Conservation (phyloP, 73 alveolate species). For the Halteria grandinella region DNA sequence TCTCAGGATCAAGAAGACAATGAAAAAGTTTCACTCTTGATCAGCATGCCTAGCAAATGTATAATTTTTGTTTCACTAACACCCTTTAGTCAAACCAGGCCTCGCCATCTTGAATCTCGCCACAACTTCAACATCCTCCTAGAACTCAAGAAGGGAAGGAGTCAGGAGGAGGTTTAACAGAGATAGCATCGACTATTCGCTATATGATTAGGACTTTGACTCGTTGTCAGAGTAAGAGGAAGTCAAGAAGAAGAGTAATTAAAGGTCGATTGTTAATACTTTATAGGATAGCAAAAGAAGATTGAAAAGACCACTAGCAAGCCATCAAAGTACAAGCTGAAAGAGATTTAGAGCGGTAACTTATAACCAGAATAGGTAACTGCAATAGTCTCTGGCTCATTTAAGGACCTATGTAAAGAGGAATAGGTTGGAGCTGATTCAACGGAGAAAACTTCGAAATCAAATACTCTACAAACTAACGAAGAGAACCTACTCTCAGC, state of each 20-base stretch:
- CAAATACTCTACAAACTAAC: not conserved
- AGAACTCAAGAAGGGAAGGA: not conserved
- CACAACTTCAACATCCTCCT: not conserved
- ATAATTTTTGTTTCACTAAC: too few species aligned
- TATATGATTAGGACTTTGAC: conserved; percentile 38
- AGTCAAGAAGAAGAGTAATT: conserved; percentile 33
- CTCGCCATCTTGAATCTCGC: too few species aligned
- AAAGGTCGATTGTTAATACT: not conserved
- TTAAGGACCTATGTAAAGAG: not conserved
- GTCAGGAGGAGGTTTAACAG: not conserved
- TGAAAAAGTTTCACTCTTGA: too few species aligned
- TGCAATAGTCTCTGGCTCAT: not conserved
- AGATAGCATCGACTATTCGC: conserved; percentile 2
- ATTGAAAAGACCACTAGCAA: not conserved
- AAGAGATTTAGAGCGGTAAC: not conserved
- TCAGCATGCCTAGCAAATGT: too few species aligned
- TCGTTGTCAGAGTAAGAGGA: conserved; percentile 42
- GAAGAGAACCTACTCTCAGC: not conserved
- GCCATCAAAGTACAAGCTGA: not conserved
- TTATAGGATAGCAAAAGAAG: conserved; percentile 17
- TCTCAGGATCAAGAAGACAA: not conserved
- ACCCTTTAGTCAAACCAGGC: too few species aligned
- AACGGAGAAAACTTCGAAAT: not conserved
- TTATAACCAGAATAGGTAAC: not conserved
- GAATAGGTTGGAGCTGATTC: not conserved